A percentile compares a stretch with the other conserved stretches of the same genome.
Conservation (phyloP, 176 grass and related monocot species). For the Guadua angustifolia region DNA sequence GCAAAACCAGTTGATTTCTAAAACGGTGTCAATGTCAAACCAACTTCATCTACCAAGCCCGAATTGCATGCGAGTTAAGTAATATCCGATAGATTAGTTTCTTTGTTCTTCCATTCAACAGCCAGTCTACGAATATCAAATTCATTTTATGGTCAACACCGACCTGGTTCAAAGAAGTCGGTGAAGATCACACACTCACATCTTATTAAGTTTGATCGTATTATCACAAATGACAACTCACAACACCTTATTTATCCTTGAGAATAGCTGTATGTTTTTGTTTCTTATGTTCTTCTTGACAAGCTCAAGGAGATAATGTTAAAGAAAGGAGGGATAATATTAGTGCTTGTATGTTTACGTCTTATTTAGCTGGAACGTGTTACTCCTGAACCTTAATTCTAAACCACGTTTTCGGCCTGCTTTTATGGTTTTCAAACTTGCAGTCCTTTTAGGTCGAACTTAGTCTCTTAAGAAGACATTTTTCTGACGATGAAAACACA, state of each 20-base stretch:
- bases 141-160: not conserved
- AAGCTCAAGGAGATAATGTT: constrained; percentile 18
- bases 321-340: constrained; percentile 17
- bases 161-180: constrained; percentile 25
- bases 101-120: constrained; percentile 26
- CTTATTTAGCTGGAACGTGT: constrained; percentile 13
- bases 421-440: constrained; percentile 13
- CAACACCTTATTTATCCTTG: not conserved
- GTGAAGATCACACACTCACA: not conserved
- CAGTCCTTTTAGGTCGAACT: not conserved
- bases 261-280: not conserved
- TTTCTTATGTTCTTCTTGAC: constrained; percentile 27
- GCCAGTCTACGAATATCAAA: not conserved
- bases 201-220: constrained; percentile 18
- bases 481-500: not conserved
- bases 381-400: not conserved
- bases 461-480: not conserved
- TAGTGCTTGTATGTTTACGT: constrained; percentile 16
- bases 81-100: not conserved
- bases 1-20: not conserved
- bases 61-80: not conserved
- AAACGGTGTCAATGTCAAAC: not conserved
- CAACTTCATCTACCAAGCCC: not conserved
- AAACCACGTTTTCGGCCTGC: constrained; percentile 24
- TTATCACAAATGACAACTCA: constrained; percentile 17